Evolutionary conservation across 257 asterid species (phyloP), one percentile per base, ranked within the genome.

Genomic region (Hygrophila difformis): DNA sequence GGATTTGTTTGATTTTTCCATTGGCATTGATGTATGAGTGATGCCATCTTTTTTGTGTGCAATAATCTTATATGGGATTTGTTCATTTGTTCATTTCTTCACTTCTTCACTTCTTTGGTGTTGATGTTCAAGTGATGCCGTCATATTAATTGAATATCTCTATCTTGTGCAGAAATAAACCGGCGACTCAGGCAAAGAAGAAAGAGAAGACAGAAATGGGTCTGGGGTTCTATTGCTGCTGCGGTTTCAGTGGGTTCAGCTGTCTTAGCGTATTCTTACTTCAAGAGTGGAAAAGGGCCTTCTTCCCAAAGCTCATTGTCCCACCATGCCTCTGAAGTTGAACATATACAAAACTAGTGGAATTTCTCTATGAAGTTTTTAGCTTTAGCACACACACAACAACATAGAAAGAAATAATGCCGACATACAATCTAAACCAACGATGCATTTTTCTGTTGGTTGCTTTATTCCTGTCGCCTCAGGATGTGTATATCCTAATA

Each of bases 171-270:
- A 88, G 97, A 84, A 66, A 58, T 70, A 21, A 74, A 93, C 5
- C 74, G 97, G 64, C 72, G 79, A 20, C 70, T 72, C 14, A 70
- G 95, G 78, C 93, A 81, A 50, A 65, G 48, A 56, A 77, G 81
- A 75, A 81, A 77, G 60, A 76, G 75, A 62, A 71, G 71, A 63
- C 81, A 64, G 45, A 74, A 52, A 51, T 81, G 86, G 94, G 57
- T 79, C 22, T 78, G 81, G 81, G 87, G 94, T 17, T 88, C 94
- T 0, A 40, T 81, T 54, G 92, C 97, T 42, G 71, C 89, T 45
- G 65, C 69, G 12, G 17, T 75, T 17, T 63, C 92, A 41, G 23
- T 81, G 5, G 94, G 97, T 29, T 72, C 94, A 8, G 77, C 77
- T 51, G 67, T 61, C 59, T 39, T 79, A 28, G 73, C 77, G 1